Percentiles rank a stretch among this genome's conserved stretches.
Evolutionary conservation across 805 yeast genomes (phyloP).

Genomic region (Tetrapisispora pingtungensis): DNA sequence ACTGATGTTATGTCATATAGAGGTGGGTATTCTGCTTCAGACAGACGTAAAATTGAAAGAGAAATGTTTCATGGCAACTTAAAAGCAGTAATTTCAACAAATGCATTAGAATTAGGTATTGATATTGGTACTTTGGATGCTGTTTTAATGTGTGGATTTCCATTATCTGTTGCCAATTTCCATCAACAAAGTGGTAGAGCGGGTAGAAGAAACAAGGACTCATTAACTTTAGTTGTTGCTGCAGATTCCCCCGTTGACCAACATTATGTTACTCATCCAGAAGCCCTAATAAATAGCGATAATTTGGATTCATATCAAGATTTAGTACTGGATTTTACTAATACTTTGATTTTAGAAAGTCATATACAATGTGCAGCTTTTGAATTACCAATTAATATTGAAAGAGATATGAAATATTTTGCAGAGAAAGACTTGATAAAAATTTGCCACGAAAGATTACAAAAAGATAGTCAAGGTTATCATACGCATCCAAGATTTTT

Average conservation of each 20-base stretch:
- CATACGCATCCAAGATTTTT: constrained; percentile 49
- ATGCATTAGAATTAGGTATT: constrained; percentile 90
- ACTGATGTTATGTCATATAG: constrained; percentile 83
- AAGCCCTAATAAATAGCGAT: constrained; percentile 20
- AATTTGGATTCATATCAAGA: constrained; percentile 53
- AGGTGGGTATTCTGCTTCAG: constrained; percentile 86
- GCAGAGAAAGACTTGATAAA: constrained; percentile 22
- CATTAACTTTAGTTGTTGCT: constrained; percentile 76
- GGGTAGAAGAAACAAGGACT: constrained; percentile 79
- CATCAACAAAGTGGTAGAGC: constrained; percentile 97
- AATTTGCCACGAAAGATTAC: constrained; percentile 33
- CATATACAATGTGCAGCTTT: constrained; percentile 94
- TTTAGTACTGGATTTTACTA: constrained; percentile 49
- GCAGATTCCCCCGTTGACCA: constrained; percentile 81
- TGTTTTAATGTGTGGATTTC: constrained; percentile 88
- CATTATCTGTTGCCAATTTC: constrained; percentile 73
- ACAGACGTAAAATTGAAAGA: constrained; percentile 76
- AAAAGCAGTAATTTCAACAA: constrained; percentile 84
- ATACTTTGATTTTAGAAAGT: constrained; percentile 55
- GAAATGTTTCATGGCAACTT: constrained; percentile 85
- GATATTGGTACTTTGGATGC: constrained; percentile 92
- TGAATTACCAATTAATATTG: constrained; percentile 57
- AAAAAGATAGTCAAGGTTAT: constrained; percentile 36
- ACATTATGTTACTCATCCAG: constrained; percentile 54
- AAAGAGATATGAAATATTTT: constrained; percentile 50